These are phyloP conservation scores for Lipomyces sp. DNA, from an alignment of 805 yeast genomes.

Conservation along the genomic window DNA sequence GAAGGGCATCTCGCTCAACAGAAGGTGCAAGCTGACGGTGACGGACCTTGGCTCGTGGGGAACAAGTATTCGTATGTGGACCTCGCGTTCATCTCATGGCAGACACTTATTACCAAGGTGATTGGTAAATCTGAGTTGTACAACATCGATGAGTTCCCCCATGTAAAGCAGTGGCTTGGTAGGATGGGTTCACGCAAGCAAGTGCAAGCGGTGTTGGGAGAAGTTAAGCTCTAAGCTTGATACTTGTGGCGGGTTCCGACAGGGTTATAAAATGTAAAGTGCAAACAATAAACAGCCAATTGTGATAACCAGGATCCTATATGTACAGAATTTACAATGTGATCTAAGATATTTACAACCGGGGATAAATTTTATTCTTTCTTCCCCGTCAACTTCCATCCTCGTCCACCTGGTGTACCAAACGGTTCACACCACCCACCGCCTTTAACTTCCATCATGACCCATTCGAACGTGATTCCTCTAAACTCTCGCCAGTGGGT, in stretches of 20 bases:
- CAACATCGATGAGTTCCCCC: not conserved
- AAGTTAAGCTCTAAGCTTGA: no score
- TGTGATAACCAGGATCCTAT: not conserved
- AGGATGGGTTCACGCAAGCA: slow-evolving; percentile 8
- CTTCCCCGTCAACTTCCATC: slow-evolving; percentile 62
- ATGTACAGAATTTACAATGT: not conserved
- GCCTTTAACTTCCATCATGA: slow-evolving; percentile 60
- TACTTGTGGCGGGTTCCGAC: no score
- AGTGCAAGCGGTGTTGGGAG: slow-evolving; percentile 1
- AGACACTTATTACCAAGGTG: not conserved
- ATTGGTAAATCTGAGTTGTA: not conserved
- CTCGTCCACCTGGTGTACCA: slow-evolving; percentile 63
- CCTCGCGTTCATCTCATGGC: slow-evolving; percentile 11
- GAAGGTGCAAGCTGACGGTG: slow-evolving; percentile 18
- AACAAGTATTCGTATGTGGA: slow-evolving; percentile 37
- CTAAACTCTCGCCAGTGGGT: slow-evolving; percentile 52
- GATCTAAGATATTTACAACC: not conserved
- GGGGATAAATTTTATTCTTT: slow-evolving; percentile 22
- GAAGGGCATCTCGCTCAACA: slow-evolving; percentile 95
- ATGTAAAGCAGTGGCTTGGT: slow-evolving; percentile 9
- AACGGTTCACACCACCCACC: slow-evolving; percentile 62
- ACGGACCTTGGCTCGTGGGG: slow-evolving; percentile 24
- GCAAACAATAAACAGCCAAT: not conserved
- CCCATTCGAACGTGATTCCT: slow-evolving; percentile 59
- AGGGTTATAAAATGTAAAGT: no score